Evolutionary conservation across 2,329 filamentous ascomycete genomes (phyloP), one percentile per base, ranked within the genome.

Genomic region (Ascochyta rabiei): DNA sequence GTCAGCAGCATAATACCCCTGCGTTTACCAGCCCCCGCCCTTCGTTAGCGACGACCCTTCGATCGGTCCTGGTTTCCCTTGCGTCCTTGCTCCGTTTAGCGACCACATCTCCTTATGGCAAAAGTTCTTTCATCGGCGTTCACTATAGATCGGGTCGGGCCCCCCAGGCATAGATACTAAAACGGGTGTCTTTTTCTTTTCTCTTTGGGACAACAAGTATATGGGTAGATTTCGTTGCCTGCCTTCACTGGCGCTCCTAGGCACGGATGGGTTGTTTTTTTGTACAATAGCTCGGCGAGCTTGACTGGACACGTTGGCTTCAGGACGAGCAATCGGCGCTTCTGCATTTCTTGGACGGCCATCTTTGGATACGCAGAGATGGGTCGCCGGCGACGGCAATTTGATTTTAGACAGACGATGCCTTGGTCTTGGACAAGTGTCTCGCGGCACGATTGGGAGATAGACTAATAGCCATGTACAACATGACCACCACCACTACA

Each of bases 141-240:
- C 40, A 56, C 66, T 63, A 68, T 75, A 75, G 73, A 76, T 62
- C 64, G 63, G 71, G 70, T 64, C 61, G 50, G 70, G 72, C 72
- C 52, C 31, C 41, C 66, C 72, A 73, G 72, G 72, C 72, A 74
- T 67, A 68, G 71, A 76, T 75, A 76, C 66, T 71, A 75, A 74
- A 75, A 71, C 67, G 62, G 68, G 71, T 58, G 37, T 64, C 60
- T 67, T 41, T 67, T 60, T 60, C 61, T 52, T 57, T 52, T 52
- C 61, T 57, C 61, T 50, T 63, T 61, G 60, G 33, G 51, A 48
- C 59, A 53, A 62, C 57, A 66, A 62, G 69, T 69, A 71, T 67
- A 57, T 58, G 62, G 69, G 64, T 72, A 74, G 69, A 73, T 40
- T 64, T 67, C 67, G 63, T 57, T 41, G 67, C 61, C 67, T 59